Evolutionary conservation across 108 stramenopile species (phyloP).

Genomic region (Skeletonema costatum): DNA sequence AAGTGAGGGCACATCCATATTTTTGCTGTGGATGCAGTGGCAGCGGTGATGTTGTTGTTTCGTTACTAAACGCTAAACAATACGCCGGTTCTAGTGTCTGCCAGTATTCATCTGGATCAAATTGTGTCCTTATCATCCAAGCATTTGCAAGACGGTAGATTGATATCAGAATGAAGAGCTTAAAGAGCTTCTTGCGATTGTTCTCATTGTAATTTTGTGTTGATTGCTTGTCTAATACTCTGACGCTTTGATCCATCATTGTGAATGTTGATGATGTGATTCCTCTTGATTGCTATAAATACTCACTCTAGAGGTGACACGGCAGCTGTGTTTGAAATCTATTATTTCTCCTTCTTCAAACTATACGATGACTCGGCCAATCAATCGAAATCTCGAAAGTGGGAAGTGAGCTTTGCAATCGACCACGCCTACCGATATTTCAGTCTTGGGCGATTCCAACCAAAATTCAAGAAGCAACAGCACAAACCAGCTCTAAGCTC

Average conservation of each 20-base stretch:
- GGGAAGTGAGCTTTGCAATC: no score
- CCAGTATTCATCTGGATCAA: constrained; percentile 92
- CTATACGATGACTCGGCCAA: no score
- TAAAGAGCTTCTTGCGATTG: neutral
- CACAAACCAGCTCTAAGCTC: no score
- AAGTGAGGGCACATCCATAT: constrained; percentile 71
- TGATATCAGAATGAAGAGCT: constrained; percentile 35
- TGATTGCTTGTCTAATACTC: neutral
- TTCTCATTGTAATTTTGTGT: neutral
- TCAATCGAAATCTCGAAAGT: no score
- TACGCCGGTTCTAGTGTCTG: constrained; percentile 91
- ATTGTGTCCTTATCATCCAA: constrained; percentile 78
- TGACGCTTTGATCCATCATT: neutral
- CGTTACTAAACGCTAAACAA: constrained; percentile 61
- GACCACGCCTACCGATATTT: no score
- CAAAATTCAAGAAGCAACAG: no score
- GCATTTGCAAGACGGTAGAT: constrained; percentile 61
- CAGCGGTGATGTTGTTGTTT: neutral
- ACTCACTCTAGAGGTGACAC: no score
- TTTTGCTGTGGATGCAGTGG: constrained; percentile 1
- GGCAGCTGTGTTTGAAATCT: no score
- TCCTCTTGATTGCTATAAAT: no score
- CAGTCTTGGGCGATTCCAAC: no score
- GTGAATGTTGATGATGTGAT: neutral
- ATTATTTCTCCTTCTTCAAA: no score